Conservation (phyloP, 73 alveolate genomes). For the Paramecium biaurelia region DNA sequence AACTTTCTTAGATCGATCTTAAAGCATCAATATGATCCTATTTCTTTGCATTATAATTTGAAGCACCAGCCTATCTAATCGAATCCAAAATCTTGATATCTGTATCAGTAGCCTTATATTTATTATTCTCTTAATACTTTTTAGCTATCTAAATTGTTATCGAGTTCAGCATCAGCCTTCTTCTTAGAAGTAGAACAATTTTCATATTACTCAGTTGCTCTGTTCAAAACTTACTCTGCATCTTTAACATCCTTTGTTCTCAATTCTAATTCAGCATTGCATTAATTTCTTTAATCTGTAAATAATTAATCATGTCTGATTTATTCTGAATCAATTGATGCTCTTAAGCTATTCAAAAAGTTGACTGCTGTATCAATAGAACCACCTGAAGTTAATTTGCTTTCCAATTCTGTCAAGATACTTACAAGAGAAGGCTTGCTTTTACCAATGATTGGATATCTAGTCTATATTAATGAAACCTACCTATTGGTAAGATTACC, state of each 20-base stretch:
- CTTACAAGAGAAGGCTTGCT: background rate
- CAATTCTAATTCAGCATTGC: conserved; percentile 22
- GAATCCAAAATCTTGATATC: conserved; percentile 28
- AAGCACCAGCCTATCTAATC: conserved; percentile 16
- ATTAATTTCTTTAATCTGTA: conserved; percentile 26
- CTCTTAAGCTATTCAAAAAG: background rate
- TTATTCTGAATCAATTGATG: conserved; percentile 35
- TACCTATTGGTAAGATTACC: background rate
- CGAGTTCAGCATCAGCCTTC: conserved; percentile 31
- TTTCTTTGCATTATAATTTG: conserved; percentile 30
- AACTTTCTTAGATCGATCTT: conserved; percentile 11
- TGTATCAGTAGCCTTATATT: background rate
- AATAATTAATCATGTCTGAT: conserved; percentile 26
- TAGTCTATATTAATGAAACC: background rate
- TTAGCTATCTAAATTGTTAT: conserved; percentile 13
- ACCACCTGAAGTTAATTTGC: conserved; percentile 1
- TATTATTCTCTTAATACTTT: background rate
- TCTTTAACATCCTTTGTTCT: conserved; percentile 47
- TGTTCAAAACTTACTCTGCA: conserved; percentile 43
- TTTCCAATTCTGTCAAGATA: conserved; percentile 8
- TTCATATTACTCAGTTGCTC: conserved; percentile 49
- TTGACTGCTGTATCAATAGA: conserved; percentile 1
- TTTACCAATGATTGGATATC: background rate
- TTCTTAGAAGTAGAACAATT: conserved; percentile 32
- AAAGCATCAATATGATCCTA: conserved; percentile 44